Base-by-base conservation (phyloP, 306 rosid genomes). In the Myrica gale region DNA sequence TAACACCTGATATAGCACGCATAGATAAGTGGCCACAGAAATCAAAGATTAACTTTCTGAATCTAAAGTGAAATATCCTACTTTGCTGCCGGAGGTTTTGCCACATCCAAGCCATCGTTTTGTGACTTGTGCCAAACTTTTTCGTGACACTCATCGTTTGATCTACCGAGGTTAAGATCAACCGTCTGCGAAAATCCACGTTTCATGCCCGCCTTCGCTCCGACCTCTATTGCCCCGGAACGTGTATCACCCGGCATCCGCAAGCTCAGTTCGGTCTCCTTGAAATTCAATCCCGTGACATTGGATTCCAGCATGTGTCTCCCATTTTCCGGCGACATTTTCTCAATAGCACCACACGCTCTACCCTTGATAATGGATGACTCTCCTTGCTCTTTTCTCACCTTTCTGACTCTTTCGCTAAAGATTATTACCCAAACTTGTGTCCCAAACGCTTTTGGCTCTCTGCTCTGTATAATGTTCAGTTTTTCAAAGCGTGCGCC, bases 251-350 rank as follows among this genome's bases (percentile, higher is more conserved):
- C 90, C 15, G 96, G 96, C 62, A 90, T 73, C 26, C 85, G 84
- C 2, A 90, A 76, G 23, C 88, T 90, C 80, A 90, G 82, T 75
- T 87, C 85, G 3, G 90, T 88, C 43, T 86, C 91, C 26, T 82
- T 81, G 48, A 79, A 68, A 82, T 85, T 84, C 56, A 79, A n/a
- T 2, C 72, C 89, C 12, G 62, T 55, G 77, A 15, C 56, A 52
- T 78, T 75, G 16, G 85, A 75, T 54, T 62, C 82, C 62, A 79
- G 73, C 15, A 50, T 41, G 32, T 56, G 73, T 46, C 44, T 81
- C 57, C 74, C 50, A 69, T 68, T 81, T 80, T 23, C 79, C 32
- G 83, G 37, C 11, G 87, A 83, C 93, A 87, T 87, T 20, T 75
- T 60, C 19, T 1, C 17, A 58, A 58, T 23, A 5, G 17, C 21